Evolutionary conservation across 805 yeast genomes (phyloP).

Genomic region (Monosporozyma unispora): DNA sequence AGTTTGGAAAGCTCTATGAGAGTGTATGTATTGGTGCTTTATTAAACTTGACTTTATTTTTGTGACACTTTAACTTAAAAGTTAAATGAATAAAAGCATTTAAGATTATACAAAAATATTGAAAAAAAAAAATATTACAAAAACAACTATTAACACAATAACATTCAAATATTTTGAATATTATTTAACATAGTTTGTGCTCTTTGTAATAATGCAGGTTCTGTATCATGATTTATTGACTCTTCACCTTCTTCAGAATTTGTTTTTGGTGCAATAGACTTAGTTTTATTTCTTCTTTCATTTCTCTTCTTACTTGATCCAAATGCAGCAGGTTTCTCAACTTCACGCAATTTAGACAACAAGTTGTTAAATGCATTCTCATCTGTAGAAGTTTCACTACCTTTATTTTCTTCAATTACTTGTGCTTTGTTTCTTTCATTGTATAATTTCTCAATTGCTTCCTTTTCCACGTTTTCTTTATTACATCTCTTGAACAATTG

Average conservation of each 20-base stretch:
- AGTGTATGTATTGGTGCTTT: no score
- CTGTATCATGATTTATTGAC: conserved; percentile 1
- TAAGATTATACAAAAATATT: no score
- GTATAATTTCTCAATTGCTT: conserved; percentile 57
- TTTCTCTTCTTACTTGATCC: not conserved
- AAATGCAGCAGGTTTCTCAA: conserved; percentile 8
- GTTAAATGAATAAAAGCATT: no score
- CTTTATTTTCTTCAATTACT: not conserved
- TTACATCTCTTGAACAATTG: conserved; percentile 57
- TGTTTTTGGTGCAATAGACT: not conserved
- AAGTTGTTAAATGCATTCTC: conserved; percentile 18
- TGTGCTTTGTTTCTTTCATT: conserved; percentile 34
- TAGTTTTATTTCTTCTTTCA: not conserved
- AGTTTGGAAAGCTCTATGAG: no score
- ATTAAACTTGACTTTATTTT: no score
- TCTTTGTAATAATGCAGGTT: conserved; percentile 14
- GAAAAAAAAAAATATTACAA: not conserved
- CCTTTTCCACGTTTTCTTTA: conserved; percentile 53
- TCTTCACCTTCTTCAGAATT: not conserved
- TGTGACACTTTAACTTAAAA: no score
- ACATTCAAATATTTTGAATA: conserved; percentile 19
- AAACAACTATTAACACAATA: not conserved
- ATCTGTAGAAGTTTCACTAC: not conserved
- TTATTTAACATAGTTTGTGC: conserved; percentile 24
- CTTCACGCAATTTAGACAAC: conserved; percentile 21